Conservation (phyloP, 306 rosid genomes). For the Quercus glauca region DNA sequence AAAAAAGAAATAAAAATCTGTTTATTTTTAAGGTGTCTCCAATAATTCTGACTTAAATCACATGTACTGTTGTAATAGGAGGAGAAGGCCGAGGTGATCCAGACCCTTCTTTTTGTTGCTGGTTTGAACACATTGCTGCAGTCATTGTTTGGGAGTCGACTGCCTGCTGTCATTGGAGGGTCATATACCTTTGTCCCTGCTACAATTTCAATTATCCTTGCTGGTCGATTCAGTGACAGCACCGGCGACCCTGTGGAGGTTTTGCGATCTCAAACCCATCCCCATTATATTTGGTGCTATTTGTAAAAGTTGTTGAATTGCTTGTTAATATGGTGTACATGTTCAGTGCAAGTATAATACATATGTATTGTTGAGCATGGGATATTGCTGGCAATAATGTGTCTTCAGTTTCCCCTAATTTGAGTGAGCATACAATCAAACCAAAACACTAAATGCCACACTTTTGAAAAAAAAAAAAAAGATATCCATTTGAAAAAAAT, state of each 20-base stretch:
- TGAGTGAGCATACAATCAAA: not conserved
- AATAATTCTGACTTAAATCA: not conserved
- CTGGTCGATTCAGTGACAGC: constrained; percentile 78
- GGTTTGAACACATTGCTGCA: constrained; percentile 93
- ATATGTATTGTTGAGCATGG: constrained; percentile 1
- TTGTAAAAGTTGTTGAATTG: constrained; percentile 4
- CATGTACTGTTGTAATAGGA: constrained; percentile 42
- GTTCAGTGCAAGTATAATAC: no score
- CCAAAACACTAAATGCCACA: not conserved
- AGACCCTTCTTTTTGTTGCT: constrained; percentile 92
- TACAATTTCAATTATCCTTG: constrained; percentile 87
- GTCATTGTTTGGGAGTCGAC: constrained; percentile 75
- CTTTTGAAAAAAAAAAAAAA: not conserved
- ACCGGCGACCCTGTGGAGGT: constrained; percentile 69
- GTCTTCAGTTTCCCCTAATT: not conserved
- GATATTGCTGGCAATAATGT: constrained; percentile 1
- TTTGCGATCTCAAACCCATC: constrained; percentile 31
- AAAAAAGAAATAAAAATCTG: not conserved
- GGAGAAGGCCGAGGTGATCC: constrained; percentile 96
- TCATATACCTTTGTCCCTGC: constrained; percentile 94
- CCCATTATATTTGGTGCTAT: constrained; percentile 8
- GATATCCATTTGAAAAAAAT: not conserved
- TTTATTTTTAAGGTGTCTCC: constrained; percentile 9
- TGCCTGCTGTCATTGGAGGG: constrained; percentile 96
- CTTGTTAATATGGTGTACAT: constrained; percentile 15